Conservation (phyloP, 129 eudicot species). For the Helichrysum umbraculigerum region DNA sequence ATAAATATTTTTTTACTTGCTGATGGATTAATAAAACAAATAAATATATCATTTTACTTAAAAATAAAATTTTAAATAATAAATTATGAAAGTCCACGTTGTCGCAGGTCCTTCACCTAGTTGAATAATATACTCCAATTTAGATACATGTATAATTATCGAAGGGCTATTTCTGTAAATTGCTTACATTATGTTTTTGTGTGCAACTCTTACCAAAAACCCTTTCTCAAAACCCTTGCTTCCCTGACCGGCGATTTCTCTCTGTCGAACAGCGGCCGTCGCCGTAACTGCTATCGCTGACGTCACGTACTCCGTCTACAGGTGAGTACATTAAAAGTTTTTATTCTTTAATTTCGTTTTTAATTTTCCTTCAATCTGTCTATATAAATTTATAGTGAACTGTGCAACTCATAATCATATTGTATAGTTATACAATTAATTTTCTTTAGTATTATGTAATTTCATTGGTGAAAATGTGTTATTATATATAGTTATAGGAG, state of each 20-base stretch:
- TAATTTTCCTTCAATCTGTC: background rate
- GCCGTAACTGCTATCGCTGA: background rate
- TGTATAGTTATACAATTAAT: background rate
- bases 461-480: background rate
- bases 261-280: background rate
- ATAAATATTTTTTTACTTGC: no score
- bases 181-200: no score
- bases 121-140: no score
- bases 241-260: conserved; percentile 11
- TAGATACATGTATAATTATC: no score
- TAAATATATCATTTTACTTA: no score
- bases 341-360: background rate
- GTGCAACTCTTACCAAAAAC: background rate
- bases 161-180: background rate
- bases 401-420: background rate
- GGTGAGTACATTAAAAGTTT: background rate
- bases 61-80: no score
- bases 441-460: background rate
- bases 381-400: no score
- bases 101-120: no score
- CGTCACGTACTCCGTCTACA: background rate
- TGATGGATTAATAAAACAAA: no score
- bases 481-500: no score
- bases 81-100: no score
- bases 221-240: conserved; percentile 19